Conservation (phyloP, 2,329 filamentous ascomycete genomes). For the Pochonia chlamydosporia region DNA sequence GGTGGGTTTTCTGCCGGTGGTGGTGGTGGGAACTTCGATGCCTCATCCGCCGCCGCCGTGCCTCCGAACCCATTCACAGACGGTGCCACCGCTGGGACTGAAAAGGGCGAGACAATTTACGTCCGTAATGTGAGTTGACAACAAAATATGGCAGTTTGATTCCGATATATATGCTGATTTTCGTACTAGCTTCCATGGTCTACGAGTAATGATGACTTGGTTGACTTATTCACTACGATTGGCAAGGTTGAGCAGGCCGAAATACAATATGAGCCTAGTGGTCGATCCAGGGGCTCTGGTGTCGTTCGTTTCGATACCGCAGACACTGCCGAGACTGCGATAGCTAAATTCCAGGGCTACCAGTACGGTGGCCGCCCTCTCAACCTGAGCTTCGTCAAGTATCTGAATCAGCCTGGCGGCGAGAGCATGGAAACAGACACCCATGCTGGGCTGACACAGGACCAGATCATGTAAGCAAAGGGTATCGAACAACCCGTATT, state of each 20-base stretch:
- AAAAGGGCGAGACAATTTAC: slow-evolving; percentile 80
- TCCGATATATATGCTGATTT: slow-evolving; percentile 13
- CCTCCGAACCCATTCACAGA: slow-evolving; percentile 92
- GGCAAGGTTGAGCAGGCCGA: slow-evolving; percentile 98
- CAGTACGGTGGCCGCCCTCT: slow-evolving; percentile 94
- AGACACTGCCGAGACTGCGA: slow-evolving; percentile 86
- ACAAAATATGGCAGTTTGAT: no score
- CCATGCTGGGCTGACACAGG: slow-evolving; percentile 76
- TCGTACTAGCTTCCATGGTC: slow-evolving; percentile 88
- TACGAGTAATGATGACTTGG: slow-evolving; percentile 94
- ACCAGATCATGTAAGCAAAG: slow-evolving; percentile 83
- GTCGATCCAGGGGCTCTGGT: slow-evolving; percentile 87
- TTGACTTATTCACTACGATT: slow-evolving; percentile 96
- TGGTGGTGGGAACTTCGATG: slow-evolving; percentile 44
- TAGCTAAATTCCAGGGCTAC: slow-evolving; percentile 95
- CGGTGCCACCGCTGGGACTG: slow-evolving; percentile 79
- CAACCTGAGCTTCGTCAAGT: slow-evolving; percentile 90
- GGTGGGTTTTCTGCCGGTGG: slow-evolving; percentile 47
- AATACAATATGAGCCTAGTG: slow-evolving; percentile 96
- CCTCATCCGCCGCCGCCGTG: slow-evolving; percentile 38
- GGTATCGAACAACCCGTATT: no score
- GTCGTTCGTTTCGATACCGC: slow-evolving; percentile 88
- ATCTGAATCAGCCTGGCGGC: slow-evolving; percentile 62
- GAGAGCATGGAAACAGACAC: slow-evolving; percentile 82
- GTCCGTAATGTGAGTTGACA: slow-evolving; percentile 80